These are phyloP conservation scores for Beauveria caledonica DNA, from an alignment of 2,329 filamentous ascomycete genomes.

Conservation along the genomic window DNA sequence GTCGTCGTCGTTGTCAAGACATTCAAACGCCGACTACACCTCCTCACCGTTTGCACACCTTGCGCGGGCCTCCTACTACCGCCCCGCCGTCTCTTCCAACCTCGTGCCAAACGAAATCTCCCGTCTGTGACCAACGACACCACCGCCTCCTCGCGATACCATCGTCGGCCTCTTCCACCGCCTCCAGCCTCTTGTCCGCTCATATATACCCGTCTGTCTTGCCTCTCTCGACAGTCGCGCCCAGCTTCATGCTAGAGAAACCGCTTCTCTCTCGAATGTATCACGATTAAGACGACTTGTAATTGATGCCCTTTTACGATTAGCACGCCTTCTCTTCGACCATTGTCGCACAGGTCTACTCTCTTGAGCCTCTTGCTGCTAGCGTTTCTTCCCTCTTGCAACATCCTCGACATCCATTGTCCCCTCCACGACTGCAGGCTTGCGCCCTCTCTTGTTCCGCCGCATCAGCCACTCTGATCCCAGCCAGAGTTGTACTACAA, in stretches of 20 bases:
- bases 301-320: conserved; percentile 23
- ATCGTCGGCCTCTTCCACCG: neutral
- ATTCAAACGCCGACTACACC: neutral
- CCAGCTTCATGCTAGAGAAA: neutral
- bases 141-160: neutral
- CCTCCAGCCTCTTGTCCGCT: neutral
- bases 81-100: neutral
- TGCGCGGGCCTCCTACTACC: neutral
- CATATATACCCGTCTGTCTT: neutral
- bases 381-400: neutral
- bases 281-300: conserved; percentile 19
- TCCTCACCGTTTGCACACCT: conserved; percentile 5
- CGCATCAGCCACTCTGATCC: neutral
- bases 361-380: neutral
- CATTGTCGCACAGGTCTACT: conserved; percentile 1
- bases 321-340: conserved; percentile 16
- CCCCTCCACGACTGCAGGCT: neutral
- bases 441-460: neutral
- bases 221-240: neutral
- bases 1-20: neutral
- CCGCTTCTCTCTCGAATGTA: conserved; percentile 9
- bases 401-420: neutral
- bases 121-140: neutral
- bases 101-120: neutral
- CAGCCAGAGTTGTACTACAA: conserved; percentile 8